Base-by-base conservation (phyloP, 371 early-diverging fungal species). In the Syncephalastrum contaminatum region DNA sequence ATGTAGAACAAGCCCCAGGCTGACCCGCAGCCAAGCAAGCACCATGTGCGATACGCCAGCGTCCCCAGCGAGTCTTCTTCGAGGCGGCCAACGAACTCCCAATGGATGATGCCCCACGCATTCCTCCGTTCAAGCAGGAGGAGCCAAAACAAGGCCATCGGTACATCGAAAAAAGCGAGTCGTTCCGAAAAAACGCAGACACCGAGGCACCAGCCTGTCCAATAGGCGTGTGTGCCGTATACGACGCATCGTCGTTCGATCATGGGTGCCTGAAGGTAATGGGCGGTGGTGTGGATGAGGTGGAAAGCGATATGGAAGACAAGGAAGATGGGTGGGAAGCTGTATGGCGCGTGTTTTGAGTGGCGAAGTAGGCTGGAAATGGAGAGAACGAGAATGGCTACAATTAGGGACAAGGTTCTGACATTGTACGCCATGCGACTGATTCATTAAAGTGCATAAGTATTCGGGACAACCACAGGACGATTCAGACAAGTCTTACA, bases 21-120 rank as follows among this genome's bases (percentile, higher is more conserved):
- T 6, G 80, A 77, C 5, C 84, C 84, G 1, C 81, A 74, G 1
- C 86, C 84, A 0, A 75, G 57, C 1, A 86, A 59, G 48, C 83
- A 83, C 86, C 86, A 86, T 0, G 72, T 71, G 15, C 83, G 79
- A 58, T 82, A 86, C 6, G 64, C 64, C 1, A 69, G 39, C 13
- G 69, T 45, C 13, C 71, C 63, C 49, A 64, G 56, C 22, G 51
- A 60, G 19, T 27, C 54, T 16, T 49, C 43, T 45, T 82, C 81
- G 51, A 85, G 62, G 16, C 75, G 62, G 40, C 78, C 75, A 45
- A 77, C 59, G 41, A 73, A 82, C 54, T 86, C 86, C 86, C 86
- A 86, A 13, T 77, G 74, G 58, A 86, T 74, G 46, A 84, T 64
- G 6, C 86, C 86, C 86, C 86, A 86, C 8, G 83, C 82, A 66